phyloP scores from a whole-genome alignment of 345 rosid species.

The Kandelia obovata region DNA sequence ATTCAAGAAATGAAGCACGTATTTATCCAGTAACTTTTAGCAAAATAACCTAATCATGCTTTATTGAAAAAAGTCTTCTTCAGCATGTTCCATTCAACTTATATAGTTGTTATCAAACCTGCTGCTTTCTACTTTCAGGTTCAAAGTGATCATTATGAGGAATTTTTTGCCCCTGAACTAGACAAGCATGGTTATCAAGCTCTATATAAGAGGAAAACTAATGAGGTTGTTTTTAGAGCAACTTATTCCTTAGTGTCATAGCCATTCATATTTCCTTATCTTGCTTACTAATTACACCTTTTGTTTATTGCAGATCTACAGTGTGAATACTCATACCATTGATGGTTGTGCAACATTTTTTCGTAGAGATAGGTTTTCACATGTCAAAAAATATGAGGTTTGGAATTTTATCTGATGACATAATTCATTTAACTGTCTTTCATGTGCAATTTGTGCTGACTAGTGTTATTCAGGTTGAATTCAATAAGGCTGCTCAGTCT shows the following conservation, averaged over 20 bases:
- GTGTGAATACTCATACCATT: conserved; percentile 51
- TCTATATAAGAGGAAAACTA: conserved; percentile 82
- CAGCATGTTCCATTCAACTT: background rate
- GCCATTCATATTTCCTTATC: background rate
- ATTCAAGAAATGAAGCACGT: no score
- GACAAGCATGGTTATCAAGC: conserved; percentile 96
- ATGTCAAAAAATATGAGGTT: conserved; percentile 98
- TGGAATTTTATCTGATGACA: conserved; percentile 13
- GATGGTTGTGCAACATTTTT: conserved; percentile 98
- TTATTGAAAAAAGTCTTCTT: background rate
- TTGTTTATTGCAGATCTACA: conserved; percentile 53
- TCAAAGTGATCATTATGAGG: conserved; percentile 90
- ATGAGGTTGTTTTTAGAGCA: conserved; percentile 52
- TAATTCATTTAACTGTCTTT: no score
- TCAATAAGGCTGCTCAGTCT: conserved; percentile 98
- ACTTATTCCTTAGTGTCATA: background rate
- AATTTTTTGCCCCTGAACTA: conserved; percentile 84
- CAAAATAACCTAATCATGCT: no score
- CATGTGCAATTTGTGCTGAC: background rate
- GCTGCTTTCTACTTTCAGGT: conserved; percentile 48
- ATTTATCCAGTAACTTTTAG: no score
- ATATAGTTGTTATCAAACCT: background rate
- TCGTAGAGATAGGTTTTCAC: conserved; percentile 90
- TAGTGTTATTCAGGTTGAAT: conserved; percentile 69
- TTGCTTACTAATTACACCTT: background rate